Evolutionary conservation across 192 early-diverging fungal genomes (phyloP).

Genomic region (Podila clonocystis): DNA sequence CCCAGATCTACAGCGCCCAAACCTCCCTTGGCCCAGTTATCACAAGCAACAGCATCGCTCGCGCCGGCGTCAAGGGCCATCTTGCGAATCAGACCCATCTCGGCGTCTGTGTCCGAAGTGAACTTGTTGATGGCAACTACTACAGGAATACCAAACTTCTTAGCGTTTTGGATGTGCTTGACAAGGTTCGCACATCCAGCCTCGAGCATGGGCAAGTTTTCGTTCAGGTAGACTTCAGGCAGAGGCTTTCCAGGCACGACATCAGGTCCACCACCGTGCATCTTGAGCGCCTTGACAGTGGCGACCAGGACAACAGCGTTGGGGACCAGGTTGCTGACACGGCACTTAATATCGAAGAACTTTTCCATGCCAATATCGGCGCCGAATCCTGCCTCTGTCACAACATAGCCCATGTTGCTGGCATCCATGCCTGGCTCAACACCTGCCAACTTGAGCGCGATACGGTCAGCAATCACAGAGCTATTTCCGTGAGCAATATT

Average conservation of each 20-base stretch:
- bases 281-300: conserved; percentile 94
- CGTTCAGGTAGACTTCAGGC: conserved; percentile 88
- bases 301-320: conserved; percentile 94
- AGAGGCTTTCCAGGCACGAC: conserved; percentile 85
- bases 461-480: conserved; percentile 93
- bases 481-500: conserved; percentile 99
- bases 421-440: conserved; percentile 66
- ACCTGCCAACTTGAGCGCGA: conserved; percentile 94
- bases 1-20: conserved; percentile 91
- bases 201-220: conserved; percentile 86
- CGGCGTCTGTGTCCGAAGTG: conserved; percentile 83
- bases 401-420: conserved; percentile 82
- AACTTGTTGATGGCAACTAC: conserved; percentile 95
- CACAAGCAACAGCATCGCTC: conserved; percentile 81
- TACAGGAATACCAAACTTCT: conserved; percentile 89
- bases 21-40: conserved; percentile 96
- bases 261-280: conserved; percentile 97
- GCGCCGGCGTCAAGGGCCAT: conserved; percentile 88
- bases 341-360: conserved; percentile 99
- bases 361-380: conserved; percentile 99
- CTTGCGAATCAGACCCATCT: conserved; percentile 80
- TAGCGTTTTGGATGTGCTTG: conserved; percentile 93
- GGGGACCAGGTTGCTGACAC: conserved; percentile 88
- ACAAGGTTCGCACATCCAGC: conserved; percentile 88
- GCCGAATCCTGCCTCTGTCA: conserved; percentile 99